Base-by-base conservation (phyloP, 2,329 filamentous ascomycete genomes). In the Parastagonospora nodorum region DNA sequence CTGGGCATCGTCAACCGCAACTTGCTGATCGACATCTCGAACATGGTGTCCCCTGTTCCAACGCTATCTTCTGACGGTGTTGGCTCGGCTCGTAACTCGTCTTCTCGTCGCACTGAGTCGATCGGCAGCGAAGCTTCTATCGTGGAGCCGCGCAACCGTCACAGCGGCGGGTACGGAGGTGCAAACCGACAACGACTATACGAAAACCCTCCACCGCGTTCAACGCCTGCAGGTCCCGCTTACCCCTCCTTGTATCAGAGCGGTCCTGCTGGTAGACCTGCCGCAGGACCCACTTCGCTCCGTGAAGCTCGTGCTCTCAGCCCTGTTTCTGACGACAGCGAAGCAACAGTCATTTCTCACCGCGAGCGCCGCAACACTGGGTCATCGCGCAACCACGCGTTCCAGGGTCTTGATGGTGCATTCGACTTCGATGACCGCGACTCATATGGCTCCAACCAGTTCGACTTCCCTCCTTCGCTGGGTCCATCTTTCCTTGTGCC, bases 1-100 rank as follows among this genome's bases (percentile, higher is more conserved):
- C 82, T 97, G 39, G 85, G 85, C 14, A 89, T 96, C 48, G 83
- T 92, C 73, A 96, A 95, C 67, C 89, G 89, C 14, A 79, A 80
- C 5, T 62, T 85, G 71, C 68, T 88, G 74, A 71, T 85, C 62
- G 78, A 87, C 68, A 72, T 83, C 68, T 71, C 82, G 75, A 74
- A 88, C 76, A 82, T 84, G 71, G 77, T 81, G 33, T 85, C 85
- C 2, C 76, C 83, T 10, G 73, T 76, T 5, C 77, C 77, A 2
- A 78, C 75, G 1, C 66, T 74, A 12, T 66, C 72, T 14, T 66
- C 69, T 3, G 77, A 76, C 28, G 77, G 76, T 28, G 65, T 68
- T 33, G 63, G 66, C 28, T 75, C 73, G 4, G 58, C 68, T n/a
- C 73, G 74, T 55, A 73, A 76, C 39, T 77, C 76, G 4, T 74